Conservation (phyloP, 495 filamentous ascomycete genomes). For the Entonaema liquescens region DNA sequence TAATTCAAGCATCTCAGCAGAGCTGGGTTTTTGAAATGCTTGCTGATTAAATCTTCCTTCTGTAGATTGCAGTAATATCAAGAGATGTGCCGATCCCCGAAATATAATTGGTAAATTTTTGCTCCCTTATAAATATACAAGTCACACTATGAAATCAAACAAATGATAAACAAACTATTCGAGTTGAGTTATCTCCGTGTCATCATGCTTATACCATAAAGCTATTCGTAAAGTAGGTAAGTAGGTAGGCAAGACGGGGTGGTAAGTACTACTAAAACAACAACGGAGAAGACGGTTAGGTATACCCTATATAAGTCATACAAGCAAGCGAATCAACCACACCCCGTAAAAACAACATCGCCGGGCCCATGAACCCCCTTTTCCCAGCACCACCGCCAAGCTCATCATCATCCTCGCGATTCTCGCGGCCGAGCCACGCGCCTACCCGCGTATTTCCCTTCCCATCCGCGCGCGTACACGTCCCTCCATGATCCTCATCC, state of each 20-base stretch:
- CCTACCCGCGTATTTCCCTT: background rate
- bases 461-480: background rate
- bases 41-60: no score
- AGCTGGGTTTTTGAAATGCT: no score
- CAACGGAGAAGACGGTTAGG: background rate
- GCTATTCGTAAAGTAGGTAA: background rate
- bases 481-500: background rate
- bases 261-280: background rate
- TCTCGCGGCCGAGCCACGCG: background rate
- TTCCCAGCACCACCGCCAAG: background rate
- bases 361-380: background rate
- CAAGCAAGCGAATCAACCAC: constrained; percentile 21
- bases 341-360: constrained; percentile 17
- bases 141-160: no score
- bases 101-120: no score
- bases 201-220: background rate
- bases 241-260: background rate
- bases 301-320: constrained; percentile 28
- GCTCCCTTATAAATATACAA: no score
- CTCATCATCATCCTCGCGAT: background rate
- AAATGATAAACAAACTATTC: no score
- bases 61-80: no score
- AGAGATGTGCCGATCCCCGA: no score
- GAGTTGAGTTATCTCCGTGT: background rate
- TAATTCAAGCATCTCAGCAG: background rate